Evolutionary conservation across 2,329 filamentous ascomycete species (phyloP).

Genomic region (Aspergillus ibericus): DNA sequence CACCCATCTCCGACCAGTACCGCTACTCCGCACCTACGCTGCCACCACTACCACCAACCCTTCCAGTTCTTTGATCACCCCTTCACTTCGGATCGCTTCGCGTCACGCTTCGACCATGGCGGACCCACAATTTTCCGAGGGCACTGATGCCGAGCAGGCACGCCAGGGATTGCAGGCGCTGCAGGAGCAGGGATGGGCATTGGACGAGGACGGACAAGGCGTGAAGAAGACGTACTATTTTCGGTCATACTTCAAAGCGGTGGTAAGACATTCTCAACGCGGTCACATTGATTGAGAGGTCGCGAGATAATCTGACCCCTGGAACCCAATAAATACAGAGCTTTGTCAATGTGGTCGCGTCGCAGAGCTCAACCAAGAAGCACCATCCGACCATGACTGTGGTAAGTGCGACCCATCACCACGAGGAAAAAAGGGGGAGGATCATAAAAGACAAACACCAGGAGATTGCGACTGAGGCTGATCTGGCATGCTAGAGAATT

Average conservation of each 20-base stretch:
- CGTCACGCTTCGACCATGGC: slow-evolving; percentile 18
- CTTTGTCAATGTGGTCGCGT: slow-evolving; percentile 39
- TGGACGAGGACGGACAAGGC: slow-evolving; percentile 36
- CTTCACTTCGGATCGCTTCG: not conserved
- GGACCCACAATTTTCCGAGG: slow-evolving; percentile 30
- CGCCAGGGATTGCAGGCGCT: slow-evolving; percentile 26
- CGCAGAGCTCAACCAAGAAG: slow-evolving; percentile 38
- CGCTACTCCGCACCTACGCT: not conserved
- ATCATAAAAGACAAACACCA: not conserved
- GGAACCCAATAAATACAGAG: slow-evolving; percentile 22
- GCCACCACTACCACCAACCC: not conserved
- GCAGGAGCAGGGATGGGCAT: slow-evolving; percentile 32
- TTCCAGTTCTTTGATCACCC: not conserved
- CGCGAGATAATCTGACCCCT: not conserved
- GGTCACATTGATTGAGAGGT: not conserved
- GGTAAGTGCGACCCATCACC: slow-evolving; percentile 25
- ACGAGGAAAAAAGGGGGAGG: not conserved
- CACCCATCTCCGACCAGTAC: not conserved
- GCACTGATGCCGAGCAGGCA: slow-evolving; percentile 28
- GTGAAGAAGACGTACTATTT: slow-evolving; percentile 42
- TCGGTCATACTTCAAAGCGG: slow-evolving; percentile 40
- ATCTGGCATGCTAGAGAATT: slow-evolving; percentile 26
- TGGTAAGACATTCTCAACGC: slow-evolving; percentile 21
- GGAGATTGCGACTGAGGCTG: slow-evolving; percentile 7
- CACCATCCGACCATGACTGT: slow-evolving; percentile 43